Conservation (phyloP, 352 stramenopile genomes). For the Phytopythium mirpurense region DNA sequence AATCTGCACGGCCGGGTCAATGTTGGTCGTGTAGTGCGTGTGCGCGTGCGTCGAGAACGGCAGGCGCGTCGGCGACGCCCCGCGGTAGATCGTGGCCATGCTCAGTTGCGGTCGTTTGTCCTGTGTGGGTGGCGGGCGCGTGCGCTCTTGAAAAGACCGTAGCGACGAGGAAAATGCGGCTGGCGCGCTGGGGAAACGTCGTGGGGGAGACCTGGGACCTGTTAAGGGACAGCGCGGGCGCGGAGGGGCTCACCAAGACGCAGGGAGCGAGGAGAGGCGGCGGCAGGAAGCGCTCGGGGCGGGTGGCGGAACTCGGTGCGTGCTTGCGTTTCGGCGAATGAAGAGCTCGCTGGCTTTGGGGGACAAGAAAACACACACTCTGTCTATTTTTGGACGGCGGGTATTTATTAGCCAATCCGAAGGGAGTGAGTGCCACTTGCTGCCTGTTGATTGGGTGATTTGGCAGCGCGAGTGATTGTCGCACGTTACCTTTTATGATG, state of each 20-base stretch:
- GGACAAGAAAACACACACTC: neutral
- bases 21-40: slow-evolving; percentile 61
- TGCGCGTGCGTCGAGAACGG: slow-evolving; percentile 38
- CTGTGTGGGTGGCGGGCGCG: neutral
- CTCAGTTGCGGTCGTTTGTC: neutral
- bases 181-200: neutral
- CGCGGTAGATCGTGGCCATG: slow-evolving; percentile 74
- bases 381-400: slow-evolving; percentile 3
- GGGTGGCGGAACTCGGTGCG: neutral
- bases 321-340: slow-evolving; percentile 10
- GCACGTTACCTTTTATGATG: neutral
- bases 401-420: slow-evolving; percentile 1
- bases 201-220: no score
- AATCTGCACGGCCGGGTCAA: slow-evolving; percentile 33
- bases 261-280: neutral
- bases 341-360: neutral
- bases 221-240: neutral
- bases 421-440: slow-evolving; percentile 2
- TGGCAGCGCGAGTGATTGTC: neutral
- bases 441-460: neutral
- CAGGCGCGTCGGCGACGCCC: slow-evolving; percentile 48
- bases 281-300: neutral
- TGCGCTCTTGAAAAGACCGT: neutral
- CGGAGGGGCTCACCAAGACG: neutral
- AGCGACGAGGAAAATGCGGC: neutral